A percentile compares a stretch with the other conserved stretches of the same genome.
phyloP scores from a whole-genome alignment of 352 stramenopile species.

The Phytophthora cryptogea region DNA sequence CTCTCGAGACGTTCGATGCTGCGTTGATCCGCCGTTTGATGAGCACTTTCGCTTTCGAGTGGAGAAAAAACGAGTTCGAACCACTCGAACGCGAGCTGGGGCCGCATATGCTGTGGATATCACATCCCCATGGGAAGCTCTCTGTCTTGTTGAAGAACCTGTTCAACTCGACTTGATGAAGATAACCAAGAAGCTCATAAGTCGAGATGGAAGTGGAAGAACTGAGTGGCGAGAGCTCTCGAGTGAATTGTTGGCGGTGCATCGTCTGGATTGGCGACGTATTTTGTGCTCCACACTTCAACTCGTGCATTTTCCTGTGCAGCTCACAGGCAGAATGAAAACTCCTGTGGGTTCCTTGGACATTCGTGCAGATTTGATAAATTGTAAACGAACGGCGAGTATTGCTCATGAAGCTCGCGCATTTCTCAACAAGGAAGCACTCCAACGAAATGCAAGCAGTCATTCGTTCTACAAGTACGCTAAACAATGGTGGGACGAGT shows the following conservation, averaged over 20 bases:
- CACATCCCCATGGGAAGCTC: constrained; percentile 61
- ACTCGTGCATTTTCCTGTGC: constrained; percentile 71
- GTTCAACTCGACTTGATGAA: constrained; percentile 70
- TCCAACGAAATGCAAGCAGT: constrained; percentile 55
- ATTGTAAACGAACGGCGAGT: constrained; percentile 51
- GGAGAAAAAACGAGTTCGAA: constrained; percentile 36
- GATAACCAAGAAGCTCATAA: constrained; percentile 52
- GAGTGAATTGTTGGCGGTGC: constrained; percentile 64
- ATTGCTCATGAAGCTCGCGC: constrained; percentile 47
- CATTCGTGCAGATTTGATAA: constrained; percentile 65
- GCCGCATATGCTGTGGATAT: constrained; percentile 60
- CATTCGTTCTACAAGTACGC: constrained; percentile 84
- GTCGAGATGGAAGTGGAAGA: constrained; percentile 13
- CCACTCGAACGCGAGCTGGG: constrained; percentile 24
- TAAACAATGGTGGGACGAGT: constrained; percentile 87
- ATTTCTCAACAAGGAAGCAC: constrained; percentile 61
- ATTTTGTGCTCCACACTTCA: constrained; percentile 71
- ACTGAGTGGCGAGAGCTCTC: constrained; percentile 50
- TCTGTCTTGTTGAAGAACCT: constrained; percentile 69
- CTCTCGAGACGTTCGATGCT: constrained; percentile 50
- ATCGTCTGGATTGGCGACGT: constrained; percentile 79
- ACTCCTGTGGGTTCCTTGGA: constrained; percentile 69
- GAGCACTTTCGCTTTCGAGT: constrained; percentile 69
- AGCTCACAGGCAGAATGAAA: constrained; percentile 72
- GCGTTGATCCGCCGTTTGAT: constrained; percentile 72